These are phyloP conservation scores for Hypoxylon sp. DNA, from an alignment of 2,329 filamentous ascomycete species.

Conservation along the genomic window DNA sequence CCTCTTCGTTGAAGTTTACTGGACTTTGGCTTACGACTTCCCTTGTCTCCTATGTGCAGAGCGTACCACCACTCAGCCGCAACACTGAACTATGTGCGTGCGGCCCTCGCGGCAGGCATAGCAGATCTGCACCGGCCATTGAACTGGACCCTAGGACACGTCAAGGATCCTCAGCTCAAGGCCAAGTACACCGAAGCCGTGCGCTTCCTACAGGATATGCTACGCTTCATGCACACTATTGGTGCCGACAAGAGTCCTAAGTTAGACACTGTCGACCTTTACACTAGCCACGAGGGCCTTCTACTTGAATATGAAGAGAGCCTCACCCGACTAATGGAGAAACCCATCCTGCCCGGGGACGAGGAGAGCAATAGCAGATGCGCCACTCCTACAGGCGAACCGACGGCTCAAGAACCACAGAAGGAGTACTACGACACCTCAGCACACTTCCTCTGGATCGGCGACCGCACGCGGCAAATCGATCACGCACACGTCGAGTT, in stretches of 20 bases:
- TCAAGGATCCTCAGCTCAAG: slow-evolving; percentile 85
- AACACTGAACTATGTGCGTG: slow-evolving; percentile 92
- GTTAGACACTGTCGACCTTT: slow-evolving; percentile 92
- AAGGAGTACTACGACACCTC: slow-evolving; percentile 92
- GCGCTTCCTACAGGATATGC: slow-evolving; percentile 85
- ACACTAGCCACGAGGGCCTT: slow-evolving; percentile 94
- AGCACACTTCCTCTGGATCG: slow-evolving; percentile 98
- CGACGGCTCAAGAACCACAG: slow-evolving; percentile 50
- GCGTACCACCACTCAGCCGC: slow-evolving; percentile 97
- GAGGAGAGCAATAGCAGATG: slow-evolving; percentile 17
- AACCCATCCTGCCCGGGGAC: slow-evolving; percentile 62
- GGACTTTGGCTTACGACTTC: not conserved
- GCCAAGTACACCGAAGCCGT: slow-evolving; percentile 89
- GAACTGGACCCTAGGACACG: slow-evolving; percentile 95
- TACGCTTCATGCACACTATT: slow-evolving; percentile 94
- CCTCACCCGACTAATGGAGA: slow-evolving; percentile 81
- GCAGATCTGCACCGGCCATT: slow-evolving; percentile 94
- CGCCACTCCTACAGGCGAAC: slow-evolving; percentile 1
- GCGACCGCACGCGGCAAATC: slow-evolving; percentile 93
- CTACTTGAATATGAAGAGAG: slow-evolving; percentile 94
- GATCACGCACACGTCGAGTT: slow-evolving; percentile 96
- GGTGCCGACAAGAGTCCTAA: slow-evolving; percentile 88
- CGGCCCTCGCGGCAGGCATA: slow-evolving; percentile 86
- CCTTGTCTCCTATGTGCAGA: slow-evolving; percentile 55
- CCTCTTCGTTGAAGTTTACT: not conserved